phyloP scores from a whole-genome alignment of 2,329 filamentous ascomycete species.

The Aspergillus chevalieri region DNA sequence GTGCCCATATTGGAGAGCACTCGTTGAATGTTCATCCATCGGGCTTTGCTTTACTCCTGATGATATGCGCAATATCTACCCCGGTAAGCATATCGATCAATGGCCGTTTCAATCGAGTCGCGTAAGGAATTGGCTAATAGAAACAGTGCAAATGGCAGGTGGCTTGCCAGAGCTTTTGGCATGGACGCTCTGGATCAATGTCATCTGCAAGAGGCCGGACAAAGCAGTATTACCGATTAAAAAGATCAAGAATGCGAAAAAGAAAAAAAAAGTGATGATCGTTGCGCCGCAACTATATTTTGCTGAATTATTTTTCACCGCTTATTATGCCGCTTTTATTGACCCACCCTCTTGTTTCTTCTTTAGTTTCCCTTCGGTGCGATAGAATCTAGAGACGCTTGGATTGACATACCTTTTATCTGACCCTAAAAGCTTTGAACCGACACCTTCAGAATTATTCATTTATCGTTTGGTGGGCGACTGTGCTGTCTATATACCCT shows the following conservation, averaged over 20 bases:
- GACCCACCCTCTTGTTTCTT: neutral
- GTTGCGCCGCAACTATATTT: conserved; percentile 25
- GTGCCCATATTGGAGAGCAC: conserved; percentile 54
- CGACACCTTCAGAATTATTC: neutral
- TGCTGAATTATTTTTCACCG: neutral
- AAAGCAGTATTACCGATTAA: neutral
- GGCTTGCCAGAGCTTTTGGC: neutral
- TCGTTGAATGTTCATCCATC: conserved; percentile 51
- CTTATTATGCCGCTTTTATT: neutral
- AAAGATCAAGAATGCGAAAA: neutral
- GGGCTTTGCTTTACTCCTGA: conserved; percentile 37
- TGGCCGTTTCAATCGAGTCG: neutral
- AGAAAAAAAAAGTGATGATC: neutral
- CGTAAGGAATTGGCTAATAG: neutral
- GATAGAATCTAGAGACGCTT: neutral
- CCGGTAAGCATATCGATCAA: conserved; percentile 26
- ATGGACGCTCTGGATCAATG: neutral
- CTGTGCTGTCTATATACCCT: too few relatives aligned
- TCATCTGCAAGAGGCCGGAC: neutral
- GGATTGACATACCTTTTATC: neutral
- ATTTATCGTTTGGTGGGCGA: too few relatives aligned
- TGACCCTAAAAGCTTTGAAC: neutral
- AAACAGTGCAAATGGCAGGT: neutral
- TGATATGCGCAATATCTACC: conserved; percentile 16
- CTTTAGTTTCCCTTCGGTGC: neutral